Conservation (phyloP, 148 eudicot genomes). For the Euryodendron excelsum region DNA sequence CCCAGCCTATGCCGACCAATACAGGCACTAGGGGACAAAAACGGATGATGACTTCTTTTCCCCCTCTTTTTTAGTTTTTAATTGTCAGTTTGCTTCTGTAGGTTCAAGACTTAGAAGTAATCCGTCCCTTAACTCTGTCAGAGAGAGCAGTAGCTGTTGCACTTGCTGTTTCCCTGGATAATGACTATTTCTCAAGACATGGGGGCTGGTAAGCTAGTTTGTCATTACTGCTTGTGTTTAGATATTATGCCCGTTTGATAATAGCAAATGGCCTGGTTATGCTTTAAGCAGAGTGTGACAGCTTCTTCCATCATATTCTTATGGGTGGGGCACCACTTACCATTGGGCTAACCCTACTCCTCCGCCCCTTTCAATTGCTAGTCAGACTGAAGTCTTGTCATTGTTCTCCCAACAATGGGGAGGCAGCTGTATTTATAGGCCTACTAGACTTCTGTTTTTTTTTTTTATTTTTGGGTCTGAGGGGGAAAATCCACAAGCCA, state of each 20-base stretch:
- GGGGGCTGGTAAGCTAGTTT: slow-evolving; percentile 77
- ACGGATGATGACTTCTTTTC: background rate
- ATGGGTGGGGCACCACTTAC: too few species aligned
- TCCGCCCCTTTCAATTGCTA: too few species aligned
- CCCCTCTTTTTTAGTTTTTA: background rate
- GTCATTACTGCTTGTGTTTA: background rate
- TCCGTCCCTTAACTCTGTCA: slow-evolving; percentile 78
- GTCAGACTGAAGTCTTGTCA: too few species aligned
- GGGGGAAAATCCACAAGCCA: too few species aligned
- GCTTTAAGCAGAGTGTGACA: background rate
- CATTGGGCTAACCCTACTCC: too few species aligned
- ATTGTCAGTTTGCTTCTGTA: slow-evolving; percentile 27
- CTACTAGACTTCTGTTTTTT: too few species aligned
- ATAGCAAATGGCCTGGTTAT: background rate
- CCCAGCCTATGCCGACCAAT: background rate
- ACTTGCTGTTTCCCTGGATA: slow-evolving; percentile 91
- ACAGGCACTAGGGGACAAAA: background rate
- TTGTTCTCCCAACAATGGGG: too few species aligned
- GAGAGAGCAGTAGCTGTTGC: slow-evolving; percentile 94
- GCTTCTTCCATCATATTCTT: background rate
- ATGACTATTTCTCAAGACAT: slow-evolving; percentile 90
- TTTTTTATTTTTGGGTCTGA: too few species aligned
- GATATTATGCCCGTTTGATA: background rate
- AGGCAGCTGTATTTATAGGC: too few species aligned
- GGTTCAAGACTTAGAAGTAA: slow-evolving; percentile 74